phyloP scores from a whole-genome alignment of 2,329 filamentous ascomycete genomes.

The Sporothrix pseudoabietina region DNA sequence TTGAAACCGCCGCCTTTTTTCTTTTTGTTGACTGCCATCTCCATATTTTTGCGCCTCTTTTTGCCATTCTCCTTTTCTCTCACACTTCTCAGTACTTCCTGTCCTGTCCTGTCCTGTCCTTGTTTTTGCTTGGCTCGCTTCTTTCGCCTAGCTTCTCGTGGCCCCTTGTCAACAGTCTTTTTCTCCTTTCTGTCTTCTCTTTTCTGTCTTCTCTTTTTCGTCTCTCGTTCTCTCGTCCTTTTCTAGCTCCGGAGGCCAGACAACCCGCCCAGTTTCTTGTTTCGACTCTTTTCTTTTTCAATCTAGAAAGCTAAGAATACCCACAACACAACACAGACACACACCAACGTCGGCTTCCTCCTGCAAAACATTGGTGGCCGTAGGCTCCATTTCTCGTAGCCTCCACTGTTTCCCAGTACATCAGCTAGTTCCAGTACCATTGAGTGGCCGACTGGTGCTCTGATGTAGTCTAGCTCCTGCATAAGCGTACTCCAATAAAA shows the following conservation, averaged over 20 bases:
- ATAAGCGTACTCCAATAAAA: slow-evolving; percentile 13
- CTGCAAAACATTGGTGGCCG: slow-evolving; percentile 16
- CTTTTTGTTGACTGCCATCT: neutral
- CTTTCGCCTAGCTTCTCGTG: neutral
- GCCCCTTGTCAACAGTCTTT: neutral
- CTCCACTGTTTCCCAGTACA: neutral
- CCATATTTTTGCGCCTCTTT: slow-evolving; percentile 7
- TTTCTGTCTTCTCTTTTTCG: neutral
- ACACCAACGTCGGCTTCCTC: neutral
- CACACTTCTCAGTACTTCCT: neutral
- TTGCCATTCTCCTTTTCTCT: slow-evolving; percentile 16
- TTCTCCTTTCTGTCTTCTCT: too few species aligned
- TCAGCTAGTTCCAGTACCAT: neutral
- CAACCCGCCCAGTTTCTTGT: slow-evolving; percentile 8
- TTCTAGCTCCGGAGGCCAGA: slow-evolving; percentile 12
- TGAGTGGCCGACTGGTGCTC: neutral
- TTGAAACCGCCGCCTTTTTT: slow-evolving; percentile 13
- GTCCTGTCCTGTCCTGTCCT: slow-evolving; percentile 15
- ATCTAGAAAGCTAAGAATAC: neutral
- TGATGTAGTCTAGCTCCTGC: slow-evolving; percentile 22
- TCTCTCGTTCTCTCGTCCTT: neutral
- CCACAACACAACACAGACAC: neutral
- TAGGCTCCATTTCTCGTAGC: neutral
- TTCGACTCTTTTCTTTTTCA: neutral
- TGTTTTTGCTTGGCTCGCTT: neutral